Evolutionary conservation across 495 filamentous ascomycete species (phyloP), one percentile per base, ranked within the genome.

Genomic region (Xylaria venustula): DNA sequence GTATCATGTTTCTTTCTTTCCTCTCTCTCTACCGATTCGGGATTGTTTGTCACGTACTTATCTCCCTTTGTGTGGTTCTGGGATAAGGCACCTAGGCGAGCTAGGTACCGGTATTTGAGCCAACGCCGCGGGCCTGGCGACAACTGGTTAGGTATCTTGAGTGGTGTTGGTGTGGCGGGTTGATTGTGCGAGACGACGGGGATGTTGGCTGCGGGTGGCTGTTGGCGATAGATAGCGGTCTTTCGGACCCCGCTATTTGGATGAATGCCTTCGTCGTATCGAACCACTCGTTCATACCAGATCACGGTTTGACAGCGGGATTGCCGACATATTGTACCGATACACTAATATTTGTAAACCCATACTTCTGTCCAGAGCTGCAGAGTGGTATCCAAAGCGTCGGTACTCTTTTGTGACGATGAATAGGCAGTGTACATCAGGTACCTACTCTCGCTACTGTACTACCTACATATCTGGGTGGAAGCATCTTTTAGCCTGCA

Each of bases 291-390:
- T 40, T 60, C 22, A 32, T 30, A 51, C 49, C 37, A 12, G 3
- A 25, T 36, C n/a, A 19, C 7, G 44, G 17, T 45, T 49, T 25
- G 3, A 37, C 6, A 49, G 54, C 54, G 54, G 54, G 28, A 58
- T 58, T 58, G 44, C 45, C 45, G 45, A 60, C 58, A 54, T 44
- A 20, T 37, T 54, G 45, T 60, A 44, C 34, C 26, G 49, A 60
- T 45, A 46, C 19, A 23, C 6, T n/a, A n/a, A n/a, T n/a, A n/a
- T n/a, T n/a, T n/a, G n/a, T n/a, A n/a, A n/a, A n/a, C n/a, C n/a
- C n/a, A n/a, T n/a, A n/a, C n/a, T n/a, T n/a, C n/a, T n/a, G n/a
- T 26, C 17, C 44, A 23, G 6, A 22, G 22, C 20, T 3, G 46
- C 46, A 28, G 46, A 28, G 22, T 58, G 42, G 26, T 28, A 58